Evolutionary conservation across 352 stramenopile species (phyloP), one percentile per base, ranked within the genome.

Genomic region (Phytophthora pinifolia): DNA sequence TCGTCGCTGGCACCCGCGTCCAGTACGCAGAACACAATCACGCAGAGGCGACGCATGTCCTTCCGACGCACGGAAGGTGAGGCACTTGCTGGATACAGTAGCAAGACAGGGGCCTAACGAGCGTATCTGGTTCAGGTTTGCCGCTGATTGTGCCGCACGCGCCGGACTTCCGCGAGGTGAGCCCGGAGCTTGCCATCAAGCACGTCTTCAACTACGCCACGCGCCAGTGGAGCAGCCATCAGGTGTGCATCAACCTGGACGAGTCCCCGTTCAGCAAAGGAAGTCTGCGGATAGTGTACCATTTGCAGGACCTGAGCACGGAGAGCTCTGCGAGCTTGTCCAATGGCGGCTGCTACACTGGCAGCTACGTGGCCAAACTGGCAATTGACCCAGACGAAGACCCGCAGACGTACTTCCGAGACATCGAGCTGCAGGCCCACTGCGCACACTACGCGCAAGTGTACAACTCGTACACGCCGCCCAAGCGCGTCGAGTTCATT

Each of bases 341-440:
- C 7, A 69, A 54, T 62, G 55, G 50, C n/a, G 48, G 53, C 29
- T 65, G 52, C 39, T 56, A 65, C 48, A 59, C 65, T 1, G 66
- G 59, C n/a, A 92, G 67, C 39, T 91, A 90, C 52, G 85, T 96
- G 7, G 84, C 84, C 29, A 96, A 96, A 52, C 59, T 96, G 32
- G 83, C 84, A 10, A 94, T 96, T 42, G 83, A 96, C 43, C 84
- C 83, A 9, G 77, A 94, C 38, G 85, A 94, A 65, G 83, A 94
- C 29, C 84, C 85, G 34, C 79, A 93, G 51, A 94, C 85, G 47
- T 96, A 96, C 48, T 96, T 96, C 58, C 79, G 79, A 9, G 86
- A 96, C 53, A 92, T 92, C 39, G 86, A 96, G 65, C 64, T 94
- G 15, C 86, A 96, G 48, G 84, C 86, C 1, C 85, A 94, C 35